Percentiles rank a stretch among this genome's conserved stretches.
Evolutionary conservation across 495 filamentous ascomycete genomes (phyloP).

Genomic region (Aspergillus funiculosus): DNA sequence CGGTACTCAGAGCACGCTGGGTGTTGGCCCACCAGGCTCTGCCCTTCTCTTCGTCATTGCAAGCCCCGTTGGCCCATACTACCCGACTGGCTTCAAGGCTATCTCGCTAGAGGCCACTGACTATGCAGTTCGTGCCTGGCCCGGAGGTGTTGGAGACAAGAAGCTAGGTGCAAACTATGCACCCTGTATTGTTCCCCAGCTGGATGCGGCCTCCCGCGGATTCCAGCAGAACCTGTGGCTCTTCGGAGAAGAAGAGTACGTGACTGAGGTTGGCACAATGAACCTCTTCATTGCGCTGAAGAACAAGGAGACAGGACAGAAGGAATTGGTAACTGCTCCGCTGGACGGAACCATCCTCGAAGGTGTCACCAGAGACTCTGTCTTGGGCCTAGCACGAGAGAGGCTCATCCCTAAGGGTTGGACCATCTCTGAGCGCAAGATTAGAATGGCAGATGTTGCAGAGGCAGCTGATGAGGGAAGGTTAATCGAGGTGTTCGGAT

Average conservation of each 20-base stretch:
- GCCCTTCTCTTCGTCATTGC: conserved; percentile 93
- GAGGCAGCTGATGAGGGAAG: conserved; percentile 78
- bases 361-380: conserved; percentile 85
- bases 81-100: conserved; percentile 96
- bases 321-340: conserved; percentile 85
- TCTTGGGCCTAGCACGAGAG: conserved; percentile 78
- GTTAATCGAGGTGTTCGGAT: conserved; percentile 85
- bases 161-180: conserved; percentile 98
- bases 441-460: conserved; percentile 76
- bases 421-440: conserved; percentile 80
- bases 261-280: conserved; percentile 98
- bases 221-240: conserved; percentile 99
- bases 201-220: conserved; percentile 79
- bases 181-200: conserved; percentile 88
- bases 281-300: conserved; percentile 84
- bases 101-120: conserved; percentile 88
- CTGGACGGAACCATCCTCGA: conserved; percentile 96
- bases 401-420: conserved; percentile 78
- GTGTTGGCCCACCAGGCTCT: conserved; percentile 83
- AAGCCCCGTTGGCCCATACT: conserved; percentile 95
- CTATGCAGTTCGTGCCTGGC: conserved; percentile 95
- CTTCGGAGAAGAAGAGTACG: conserved; percentile 86
- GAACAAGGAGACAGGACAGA: conserved; percentile 77
- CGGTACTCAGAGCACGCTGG: conserved; percentile 88
- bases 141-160: conserved; percentile 92